Base-by-base conservation (phyloP, 257 asterid species). In the Fraxinus excelsior region DNA sequence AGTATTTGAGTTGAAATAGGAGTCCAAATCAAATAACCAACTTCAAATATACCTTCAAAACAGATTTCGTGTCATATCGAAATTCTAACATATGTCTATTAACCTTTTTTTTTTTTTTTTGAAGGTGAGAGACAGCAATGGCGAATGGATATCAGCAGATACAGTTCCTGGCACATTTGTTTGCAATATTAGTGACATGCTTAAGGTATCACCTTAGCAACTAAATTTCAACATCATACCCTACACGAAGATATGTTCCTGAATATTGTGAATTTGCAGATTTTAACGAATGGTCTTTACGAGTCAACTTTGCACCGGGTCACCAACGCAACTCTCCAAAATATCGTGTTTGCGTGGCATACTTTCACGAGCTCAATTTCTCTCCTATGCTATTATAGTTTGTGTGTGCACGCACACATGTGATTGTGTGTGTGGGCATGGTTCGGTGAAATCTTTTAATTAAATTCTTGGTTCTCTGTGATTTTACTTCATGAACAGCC, bases 151-250 rank as follows among this genome's bases (percentile, higher is more conserved):
- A 85, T 87, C 93, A 23, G 96, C 98, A 2, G 58, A 82, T 16
- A 97, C 94, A 0, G 64, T 95, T 78, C 93, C 96, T 0, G 97
- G 96, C 69, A 90, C 99, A 49, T 95, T 93, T 77, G 93, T 95
- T 11, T 95, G 98, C 89, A 91, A 93, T 74, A 93, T 95, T 2
- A 96, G 97, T 3, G 97, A 93, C 90, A 95, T 95, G 98, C 85
- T 95, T 26, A 87, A 93, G 97, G 97, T 90, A 80, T 71, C 77
- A 62, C 5, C 60, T 0, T 26, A n/a, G 9, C 21, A 69, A 72
- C 9, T 65, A 37, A 14, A 11, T 49, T 37, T 40, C 37, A 46
- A 26, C 67, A 23, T 60, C 67, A 21, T 60, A 60, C 32, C 70
- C 13, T 29, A 28, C 2, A 37, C 1, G 12, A 26, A 5, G 38